A percentile compares a stretch with the other conserved stretches of the same genome.
Conservation (phyloP, 2,329 filamentous ascomycete genomes). For the Cyclaneusma minus region DNA sequence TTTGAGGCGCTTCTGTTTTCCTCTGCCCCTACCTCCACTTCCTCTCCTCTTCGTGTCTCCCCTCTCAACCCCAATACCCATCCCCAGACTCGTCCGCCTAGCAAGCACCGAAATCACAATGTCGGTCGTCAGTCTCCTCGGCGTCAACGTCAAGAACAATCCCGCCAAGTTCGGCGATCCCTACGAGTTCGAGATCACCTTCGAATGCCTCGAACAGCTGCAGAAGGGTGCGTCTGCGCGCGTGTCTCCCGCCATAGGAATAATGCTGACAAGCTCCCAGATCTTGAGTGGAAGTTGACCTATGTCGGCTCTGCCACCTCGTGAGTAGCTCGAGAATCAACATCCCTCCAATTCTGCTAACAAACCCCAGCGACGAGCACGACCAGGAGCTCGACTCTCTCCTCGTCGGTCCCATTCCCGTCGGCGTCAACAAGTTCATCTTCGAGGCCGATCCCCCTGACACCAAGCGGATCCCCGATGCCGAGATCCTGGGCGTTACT, state of each 20-base stretch:
- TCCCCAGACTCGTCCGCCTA: constrained; percentile 6
- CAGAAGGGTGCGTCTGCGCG: constrained; percentile 56
- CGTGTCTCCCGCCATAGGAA: constrained; percentile 1
- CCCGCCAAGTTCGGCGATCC: constrained; percentile 84
- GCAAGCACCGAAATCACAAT: constrained; percentile 37
- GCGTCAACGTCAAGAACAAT: constrained; percentile 94
- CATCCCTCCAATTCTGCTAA: constrained; percentile 10
- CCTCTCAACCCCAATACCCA: constrained; percentile 1
- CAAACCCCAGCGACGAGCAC: constrained; percentile 61
- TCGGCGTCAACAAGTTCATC: constrained; percentile 96
- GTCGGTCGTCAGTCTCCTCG: constrained; percentile 92
- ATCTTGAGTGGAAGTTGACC: constrained; percentile 98
- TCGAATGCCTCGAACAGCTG: constrained; percentile 88
- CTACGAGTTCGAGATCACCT: constrained; percentile 97
- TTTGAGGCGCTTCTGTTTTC: no score
- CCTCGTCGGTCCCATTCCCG: constrained; percentile 90
- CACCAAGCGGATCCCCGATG: constrained; percentile 78
- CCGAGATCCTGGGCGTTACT: constrained; percentile 91
- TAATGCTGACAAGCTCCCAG: constrained; percentile 29
- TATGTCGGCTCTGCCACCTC: constrained; percentile 97
- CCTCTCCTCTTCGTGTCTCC: background rate
- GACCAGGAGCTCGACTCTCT: constrained; percentile 97
- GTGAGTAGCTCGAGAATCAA: constrained; percentile 35
- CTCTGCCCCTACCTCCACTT: no score
- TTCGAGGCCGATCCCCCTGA: constrained; percentile 93